Evolutionary conservation across 352 stramenopile genomes (phyloP).

Genomic region (Phytopythium boreale): DNA sequence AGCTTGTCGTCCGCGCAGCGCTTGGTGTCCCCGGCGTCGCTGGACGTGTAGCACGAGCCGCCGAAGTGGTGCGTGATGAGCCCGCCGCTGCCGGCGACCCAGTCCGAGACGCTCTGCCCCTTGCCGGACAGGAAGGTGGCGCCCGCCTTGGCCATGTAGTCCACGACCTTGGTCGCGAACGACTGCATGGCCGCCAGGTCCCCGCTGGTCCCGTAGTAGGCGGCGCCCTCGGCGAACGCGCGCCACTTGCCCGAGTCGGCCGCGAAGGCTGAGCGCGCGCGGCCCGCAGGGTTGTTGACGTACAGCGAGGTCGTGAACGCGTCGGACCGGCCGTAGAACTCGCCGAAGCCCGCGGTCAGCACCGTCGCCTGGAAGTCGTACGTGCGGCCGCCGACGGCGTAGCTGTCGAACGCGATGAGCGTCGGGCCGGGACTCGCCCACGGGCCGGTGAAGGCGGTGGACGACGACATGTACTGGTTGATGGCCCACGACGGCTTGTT

Average conservation of each 20-base stretch:
- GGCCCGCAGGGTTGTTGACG: conserved; percentile 59
- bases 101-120: conserved; percentile 28
- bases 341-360: conserved; percentile 38
- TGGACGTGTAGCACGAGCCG: conserved; percentile 65
- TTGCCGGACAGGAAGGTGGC: conserved; percentile 45
- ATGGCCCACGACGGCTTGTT: conserved; percentile 29
- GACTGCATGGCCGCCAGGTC: conserved; percentile 58
- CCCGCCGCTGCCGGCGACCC: conserved; percentile 29
- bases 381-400: conserved; percentile 38
- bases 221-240: conserved; percentile 29
- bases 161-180: conserved; percentile 41
- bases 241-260: conserved; percentile 31
- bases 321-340: conserved; percentile 26
- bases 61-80: conserved; percentile 59
- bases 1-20: conserved; percentile 63
- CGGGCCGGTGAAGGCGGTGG: conserved; percentile 24
- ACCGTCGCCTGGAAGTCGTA: conserved; percentile 70
- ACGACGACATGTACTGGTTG: conserved; percentile 48
- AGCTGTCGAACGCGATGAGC: conserved; percentile 61
- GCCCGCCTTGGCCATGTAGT: conserved; percentile 29
- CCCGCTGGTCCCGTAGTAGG: conserved; percentile 39
- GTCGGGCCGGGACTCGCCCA: conserved; percentile 46
- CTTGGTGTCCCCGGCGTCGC: conserved; percentile 32
- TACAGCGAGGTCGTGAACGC: conserved; percentile 44
- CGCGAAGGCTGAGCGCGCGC: conserved; percentile 44